A percentile compares a stretch with the other conserved stretches of the same genome.
Evolutionary conservation across 1,284 basidiomycete genomes (phyloP).

Genomic region (Tilletia walkeri): DNA sequence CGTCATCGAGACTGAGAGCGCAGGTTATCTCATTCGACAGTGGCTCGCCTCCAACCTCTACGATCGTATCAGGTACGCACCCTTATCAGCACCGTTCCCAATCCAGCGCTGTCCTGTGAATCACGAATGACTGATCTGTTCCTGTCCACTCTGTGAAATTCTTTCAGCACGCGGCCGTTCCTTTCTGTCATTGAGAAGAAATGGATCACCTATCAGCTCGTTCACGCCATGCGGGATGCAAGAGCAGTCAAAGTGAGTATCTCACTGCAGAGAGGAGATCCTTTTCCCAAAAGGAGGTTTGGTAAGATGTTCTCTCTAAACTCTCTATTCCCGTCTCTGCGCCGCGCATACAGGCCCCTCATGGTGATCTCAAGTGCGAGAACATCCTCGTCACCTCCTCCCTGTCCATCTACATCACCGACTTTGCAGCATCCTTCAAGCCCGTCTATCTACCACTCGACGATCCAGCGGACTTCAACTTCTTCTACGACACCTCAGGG

Average conservation of each 20-base stretch:
- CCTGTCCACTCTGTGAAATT: neutral
- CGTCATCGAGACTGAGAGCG: slow-evolving; percentile 91
- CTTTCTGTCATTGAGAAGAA: slow-evolving; percentile 88
- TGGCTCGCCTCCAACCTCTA: slow-evolving; percentile 94
- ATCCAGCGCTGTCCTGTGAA: neutral
- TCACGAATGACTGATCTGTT: neutral
- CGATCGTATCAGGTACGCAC: slow-evolving; percentile 85
- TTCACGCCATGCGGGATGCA: slow-evolving; percentile 79
- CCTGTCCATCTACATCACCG: slow-evolving; percentile 91
- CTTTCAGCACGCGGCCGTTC: slow-evolving; percentile 86
- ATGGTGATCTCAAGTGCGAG: slow-evolving; percentile 97
- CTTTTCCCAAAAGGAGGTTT: neutral
- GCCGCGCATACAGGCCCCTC: slow-evolving; percentile 66
- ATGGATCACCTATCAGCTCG: slow-evolving; percentile 93
- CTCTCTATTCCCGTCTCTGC: neutral
- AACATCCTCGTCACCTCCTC: slow-evolving; percentile 95
- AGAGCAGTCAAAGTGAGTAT: slow-evolving; percentile 65
- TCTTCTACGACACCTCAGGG: slow-evolving; percentile 94
- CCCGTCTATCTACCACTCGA: slow-evolving; percentile 92
- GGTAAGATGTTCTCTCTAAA: neutral
- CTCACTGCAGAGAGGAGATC: too few relatives aligned
- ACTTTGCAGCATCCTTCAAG: slow-evolving; percentile 91
- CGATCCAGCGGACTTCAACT: slow-evolving; percentile 95
- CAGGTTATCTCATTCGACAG: slow-evolving; percentile 90
- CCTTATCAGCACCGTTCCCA: neutral